Conservation (phyloP, 75 land plant genomes). For the Picea sitchensis region DNA sequence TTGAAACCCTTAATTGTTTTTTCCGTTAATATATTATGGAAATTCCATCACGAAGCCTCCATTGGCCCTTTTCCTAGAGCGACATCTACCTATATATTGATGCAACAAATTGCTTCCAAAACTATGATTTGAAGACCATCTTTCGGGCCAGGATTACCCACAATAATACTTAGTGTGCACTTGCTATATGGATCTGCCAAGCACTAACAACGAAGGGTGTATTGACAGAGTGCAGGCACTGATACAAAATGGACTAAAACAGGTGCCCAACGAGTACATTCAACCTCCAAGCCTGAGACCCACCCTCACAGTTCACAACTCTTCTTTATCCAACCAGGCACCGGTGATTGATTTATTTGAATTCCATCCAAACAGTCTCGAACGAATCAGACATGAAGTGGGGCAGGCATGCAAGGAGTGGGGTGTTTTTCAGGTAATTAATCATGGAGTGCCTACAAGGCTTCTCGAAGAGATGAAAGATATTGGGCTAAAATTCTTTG, state of each 20-base stretch:
- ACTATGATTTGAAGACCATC: too few species aligned
- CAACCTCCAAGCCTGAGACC: slow-evolving; percentile 72
- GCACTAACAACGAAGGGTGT: not conserved
- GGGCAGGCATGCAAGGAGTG: slow-evolving; percentile 61
- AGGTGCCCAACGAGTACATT: slow-evolving; percentile 53
- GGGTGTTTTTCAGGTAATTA: slow-evolving; percentile 89
- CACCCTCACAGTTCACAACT: not conserved
- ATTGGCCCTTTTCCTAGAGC: too few species aligned
- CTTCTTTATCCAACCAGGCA: not conserved
- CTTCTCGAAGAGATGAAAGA: slow-evolving; percentile 46
- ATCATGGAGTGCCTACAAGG: slow-evolving; percentile 60
- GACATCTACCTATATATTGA: too few species aligned
- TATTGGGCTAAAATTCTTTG: slow-evolving; percentile 53
- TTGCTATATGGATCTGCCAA: not conserved
- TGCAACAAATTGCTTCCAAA: too few species aligned
- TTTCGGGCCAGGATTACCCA: too few species aligned
- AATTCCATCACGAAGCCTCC: too few species aligned
- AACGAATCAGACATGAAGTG: slow-evolving; percentile 25
- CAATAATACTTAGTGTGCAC: too few species aligned
- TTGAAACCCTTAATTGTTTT: too few species aligned
- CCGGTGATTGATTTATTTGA: slow-evolving; percentile 60
- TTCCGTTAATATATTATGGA: too few species aligned
- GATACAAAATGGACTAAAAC: slow-evolving; percentile 24
- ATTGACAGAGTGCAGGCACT: slow-evolving; percentile 51
- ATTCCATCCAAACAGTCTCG: slow-evolving; percentile 10